Conservation (phyloP, 768 basidiomycete species). For the Russula lepida region DNA sequence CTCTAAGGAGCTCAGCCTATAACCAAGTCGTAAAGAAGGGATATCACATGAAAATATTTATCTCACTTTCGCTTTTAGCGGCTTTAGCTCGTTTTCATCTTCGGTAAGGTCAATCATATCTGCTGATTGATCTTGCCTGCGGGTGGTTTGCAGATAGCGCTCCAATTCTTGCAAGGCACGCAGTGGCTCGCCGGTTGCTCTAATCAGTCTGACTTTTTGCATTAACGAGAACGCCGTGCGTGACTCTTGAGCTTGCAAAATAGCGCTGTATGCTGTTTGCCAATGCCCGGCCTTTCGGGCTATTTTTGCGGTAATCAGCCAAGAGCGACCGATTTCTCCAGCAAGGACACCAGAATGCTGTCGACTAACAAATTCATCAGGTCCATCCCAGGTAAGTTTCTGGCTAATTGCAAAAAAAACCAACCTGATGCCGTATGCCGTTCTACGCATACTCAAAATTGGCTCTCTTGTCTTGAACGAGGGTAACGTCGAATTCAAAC, state of each 20-base stretch:
- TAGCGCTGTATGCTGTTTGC: conserved; percentile 95
- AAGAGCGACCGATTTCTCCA: conserved; percentile 59
- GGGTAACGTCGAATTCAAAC: conserved; percentile 73
- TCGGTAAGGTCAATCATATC: conserved; percentile 51
- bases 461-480: conserved; percentile 86
- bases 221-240: conserved; percentile 72
- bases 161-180: conserved; percentile 85
- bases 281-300: conserved; percentile 91
- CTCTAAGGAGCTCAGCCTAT: conserved; percentile 71
- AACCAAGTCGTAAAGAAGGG: neutral
- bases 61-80: conserved; percentile 63
- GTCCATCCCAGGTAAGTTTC: neutral
- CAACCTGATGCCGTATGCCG: conserved; percentile 61
- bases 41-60: neutral
- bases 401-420: conserved; percentile 18
- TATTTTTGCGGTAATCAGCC: conserved; percentile 92
- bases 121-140: conserved; percentile 17
- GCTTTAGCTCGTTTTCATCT: conserved; percentile 41
- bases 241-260: conserved; percentile 77
- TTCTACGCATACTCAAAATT: conserved; percentile 80
- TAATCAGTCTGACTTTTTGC: conserved; percentile 82
- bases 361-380: neutral
- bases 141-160: conserved; percentile 46
- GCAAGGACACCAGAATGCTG: conserved; percentile 6
- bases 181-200: conserved; percentile 68